Evolutionary conservation across 768 basidiomycete genomes (phyloP), one percentile per base, ranked within the genome.

Genomic region (Amanita jacksonii): DNA sequence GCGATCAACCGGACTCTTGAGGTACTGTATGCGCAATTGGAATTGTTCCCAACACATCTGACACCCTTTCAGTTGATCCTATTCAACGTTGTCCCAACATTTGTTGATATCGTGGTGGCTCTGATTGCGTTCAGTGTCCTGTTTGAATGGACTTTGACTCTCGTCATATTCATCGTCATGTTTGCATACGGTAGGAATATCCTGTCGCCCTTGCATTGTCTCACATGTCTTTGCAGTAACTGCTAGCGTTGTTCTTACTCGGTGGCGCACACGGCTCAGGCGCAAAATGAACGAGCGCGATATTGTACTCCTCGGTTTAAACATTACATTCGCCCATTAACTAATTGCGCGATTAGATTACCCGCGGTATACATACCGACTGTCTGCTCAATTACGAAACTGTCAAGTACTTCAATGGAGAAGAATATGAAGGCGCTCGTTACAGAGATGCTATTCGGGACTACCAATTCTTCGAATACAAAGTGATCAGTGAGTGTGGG

Each of bases 361-460:
- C 81, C 18, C 76, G 89, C 30, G 85, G 83, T 7, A 91, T 91
- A 41, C 82, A 87, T 51, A 81, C 85, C 4, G 88, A 91, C 54
- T 79, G 78, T 52, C 62, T 89, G 22, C 71, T 87, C 41, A 85
- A 85, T 56, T 86, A 85, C 48, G 84, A 85, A 59, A 89, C 87
- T 4, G 82, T 90, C 53, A 92, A 88, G 60, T 88, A 88, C 58
- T 92, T 91, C 57, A 79, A 78, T n/a, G 84, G 87, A 12, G 90
- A 94, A 60, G 70, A 75, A 18, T 77, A 89, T 52, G 90, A 93
- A 56, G 73, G 72, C 13, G 68, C 69, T 33, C 72, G 90, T 23
- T 91, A 89, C 54, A 59, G 66, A 8, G 72, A 80, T 10, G 85
- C 89, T 2, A 72, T 93, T 49, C 58, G 68, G 12, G 70, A 81